Percentiles rank a stretch among this genome's conserved stretches.
Conservation (phyloP, 2,329 filamentous ascomycete species). For the Chaetomiaceae sp. region DNA sequence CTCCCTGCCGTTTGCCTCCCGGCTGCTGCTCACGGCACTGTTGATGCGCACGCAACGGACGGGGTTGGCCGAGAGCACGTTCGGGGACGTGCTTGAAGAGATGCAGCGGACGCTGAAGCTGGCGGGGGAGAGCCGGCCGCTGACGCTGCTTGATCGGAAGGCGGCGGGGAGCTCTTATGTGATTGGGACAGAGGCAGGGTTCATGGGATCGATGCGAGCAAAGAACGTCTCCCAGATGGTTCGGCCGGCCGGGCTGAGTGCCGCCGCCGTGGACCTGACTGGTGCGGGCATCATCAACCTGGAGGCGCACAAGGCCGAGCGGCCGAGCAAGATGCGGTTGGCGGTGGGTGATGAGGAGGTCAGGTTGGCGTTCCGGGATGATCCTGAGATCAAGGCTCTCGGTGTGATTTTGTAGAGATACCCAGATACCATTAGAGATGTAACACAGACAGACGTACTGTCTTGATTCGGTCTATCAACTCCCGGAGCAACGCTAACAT, state of each 20-base stretch:
- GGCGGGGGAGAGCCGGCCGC: slow-evolving; percentile 53
- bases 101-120: slow-evolving; percentile 64
- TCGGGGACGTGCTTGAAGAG: slow-evolving; percentile 88
- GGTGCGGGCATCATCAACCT: slow-evolving; percentile 85
- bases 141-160: slow-evolving; percentile 50
- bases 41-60: slow-evolving; percentile 74
- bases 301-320: slow-evolving; percentile 74
- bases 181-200: slow-evolving; percentile 3
- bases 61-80: slow-evolving; percentile 79
- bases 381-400: slow-evolving; percentile 77
- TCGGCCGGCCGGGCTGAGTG: slow-evolving; percentile 34
- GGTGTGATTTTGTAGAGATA: slow-evolving; percentile 40
- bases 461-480: neutral
- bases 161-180: neutral
- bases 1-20: slow-evolving; percentile 73
- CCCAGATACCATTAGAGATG: slow-evolving; percentile 14
- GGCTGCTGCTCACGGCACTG: slow-evolving; percentile 80
- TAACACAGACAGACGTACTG: neutral
- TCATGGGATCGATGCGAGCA: slow-evolving; percentile 11
- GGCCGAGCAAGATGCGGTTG: slow-evolving; percentile 81
- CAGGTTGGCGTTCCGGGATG: slow-evolving; percentile 79
- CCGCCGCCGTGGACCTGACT: slow-evolving; percentile 75
- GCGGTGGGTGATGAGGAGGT: slow-evolving; percentile 89
- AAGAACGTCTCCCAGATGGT: slow-evolving; percentile 24
- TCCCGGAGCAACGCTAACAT: neutral